Percentiles rank a stretch among this genome's conserved stretches.
Evolutionary conservation across 2,329 filamentous ascomycete genomes (phyloP).

Genomic region (Ophiostoma piceae): DNA sequence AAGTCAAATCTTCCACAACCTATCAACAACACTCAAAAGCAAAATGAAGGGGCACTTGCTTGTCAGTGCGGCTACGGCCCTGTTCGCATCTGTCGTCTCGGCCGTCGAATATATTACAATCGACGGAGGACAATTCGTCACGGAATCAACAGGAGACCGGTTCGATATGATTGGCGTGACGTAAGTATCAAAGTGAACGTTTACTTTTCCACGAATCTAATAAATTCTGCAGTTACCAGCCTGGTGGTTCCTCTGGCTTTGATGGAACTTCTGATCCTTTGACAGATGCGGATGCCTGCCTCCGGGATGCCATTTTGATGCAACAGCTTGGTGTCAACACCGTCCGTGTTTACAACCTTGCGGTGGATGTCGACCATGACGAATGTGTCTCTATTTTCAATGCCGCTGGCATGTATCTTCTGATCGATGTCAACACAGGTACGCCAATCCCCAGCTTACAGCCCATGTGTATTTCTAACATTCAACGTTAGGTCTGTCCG

Average conservation of each 20-base stretch:
- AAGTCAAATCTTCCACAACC: too few relatives aligned
- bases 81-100: not conserved
- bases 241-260: not conserved
- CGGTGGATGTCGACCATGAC: slow-evolving; percentile 71
- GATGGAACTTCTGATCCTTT: not conserved
- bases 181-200: not conserved
- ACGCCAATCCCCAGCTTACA: not conserved
- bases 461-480: not conserved
- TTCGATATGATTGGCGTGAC: not conserved
- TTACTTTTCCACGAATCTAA: not conserved
- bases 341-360: slow-evolving; percentile 90
- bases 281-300: not conserved
- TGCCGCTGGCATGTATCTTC: slow-evolving; percentile 86
- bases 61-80: not conserved
- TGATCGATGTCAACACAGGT: slow-evolving; percentile 68
- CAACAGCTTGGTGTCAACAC: slow-evolving; percentile 54
- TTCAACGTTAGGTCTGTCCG: slow-evolving; percentile 54
- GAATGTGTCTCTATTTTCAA: slow-evolving; percentile 79
- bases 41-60: too few relatives aligned
- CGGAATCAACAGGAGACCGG: not conserved
- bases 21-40: too few relatives aligned
- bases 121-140: not conserved
- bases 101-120: not conserved
- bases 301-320: not conserved
- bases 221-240: not conserved